Conservation (phyloP, 208 protist species). For the Leishmania guyanensis region DNA sequence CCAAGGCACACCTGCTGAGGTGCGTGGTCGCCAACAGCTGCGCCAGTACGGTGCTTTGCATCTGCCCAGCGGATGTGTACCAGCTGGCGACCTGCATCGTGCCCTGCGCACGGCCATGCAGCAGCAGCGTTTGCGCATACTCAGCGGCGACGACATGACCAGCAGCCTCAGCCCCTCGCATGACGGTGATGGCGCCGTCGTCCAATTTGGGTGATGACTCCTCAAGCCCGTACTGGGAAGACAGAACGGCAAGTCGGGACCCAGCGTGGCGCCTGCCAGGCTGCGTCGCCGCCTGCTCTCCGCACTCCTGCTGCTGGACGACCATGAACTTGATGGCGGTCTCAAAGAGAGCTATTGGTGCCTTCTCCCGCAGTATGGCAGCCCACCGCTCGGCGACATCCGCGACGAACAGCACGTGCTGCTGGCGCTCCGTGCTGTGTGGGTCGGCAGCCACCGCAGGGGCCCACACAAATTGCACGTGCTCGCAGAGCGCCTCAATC, state of each 20-base stretch:
- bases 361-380: conserved; percentile 23
- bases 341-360: conserved; percentile 60
- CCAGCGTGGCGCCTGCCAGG: conserved; percentile 28
- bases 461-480: conserved; percentile 46
- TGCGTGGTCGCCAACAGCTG: conserved; percentile 40
- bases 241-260: conserved; percentile 40
- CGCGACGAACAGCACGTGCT: conserved; percentile 47
- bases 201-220: conserved; percentile 5
- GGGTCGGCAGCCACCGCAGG: conserved; percentile 55
- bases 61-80: conserved; percentile 27
- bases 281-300: conserved; percentile 24
- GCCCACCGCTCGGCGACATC: conserved; percentile 61
- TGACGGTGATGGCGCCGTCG: conserved; percentile 8
- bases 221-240: conserved; percentile 26
- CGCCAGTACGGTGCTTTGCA: conserved; percentile 41
- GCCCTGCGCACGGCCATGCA: conserved; percentile 62
- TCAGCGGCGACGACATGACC: conserved; percentile 31
- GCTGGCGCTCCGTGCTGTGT: conserved; percentile 54
- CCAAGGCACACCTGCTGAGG: conserved; percentile 23
- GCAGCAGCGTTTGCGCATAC: conserved; percentile 63
- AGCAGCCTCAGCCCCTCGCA: conserved; percentile 16
- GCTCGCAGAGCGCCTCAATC: conserved; percentile 59
- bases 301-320: conserved; percentile 42
- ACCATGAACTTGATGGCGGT: conserved; percentile 68
- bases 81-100: conserved; percentile 52